Evolutionary conservation across 805 yeast species (phyloP), one percentile per base, ranked within the genome.

Genomic region (Dipodascopsis tothii): DNA sequence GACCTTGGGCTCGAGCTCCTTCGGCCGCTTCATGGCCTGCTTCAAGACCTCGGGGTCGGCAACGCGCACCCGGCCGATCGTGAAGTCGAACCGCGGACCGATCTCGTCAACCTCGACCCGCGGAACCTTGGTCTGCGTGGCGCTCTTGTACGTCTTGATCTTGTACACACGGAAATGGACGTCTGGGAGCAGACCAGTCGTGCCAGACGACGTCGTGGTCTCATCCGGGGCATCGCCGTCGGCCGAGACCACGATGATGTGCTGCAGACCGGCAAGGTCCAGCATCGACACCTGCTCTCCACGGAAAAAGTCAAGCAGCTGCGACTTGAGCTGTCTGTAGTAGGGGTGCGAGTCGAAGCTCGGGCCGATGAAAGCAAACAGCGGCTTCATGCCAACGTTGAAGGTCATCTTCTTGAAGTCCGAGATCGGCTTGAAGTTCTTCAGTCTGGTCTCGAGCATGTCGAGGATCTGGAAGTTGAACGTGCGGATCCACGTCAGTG

Each of bases 201-300:
- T 49, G 20, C 44, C 47, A 33, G 41, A 38, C 39, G 43, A 49
- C 14, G 41, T 46, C 20, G 48, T 39, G 28, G 46, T 40, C 34
- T 51, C 48, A 16, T 32, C 37, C 14, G 21, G 9, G 34, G 77
- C 72, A 48, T 72, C 73, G 44, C 80, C 72, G 44, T 79, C 79
- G 1, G 81, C 80, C 28, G 86, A 77, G 43, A 92, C 67, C 2
- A 95, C 75, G 54, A 92, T 86, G 41, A 92, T 81, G 62, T 85
- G 84, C 65, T 92, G 97, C 55, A 92, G 71, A 39, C 96, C 96
- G 2, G 96, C 94, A 36, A 90, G 94, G 63, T 92, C 98, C 60
- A 86, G 87, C 57, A 55, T 51, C 4, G 44, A 21, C 18, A 53
- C 40, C 22, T 43, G 45, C 22, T 52, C 37, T 87, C 97, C 71